Percentiles rank a stretch among this genome's conserved stretches.
These are phyloP conservation scores for Croton setiger DNA, from an alignment of 441 rosid species.

Conservation along the genomic window DNA sequence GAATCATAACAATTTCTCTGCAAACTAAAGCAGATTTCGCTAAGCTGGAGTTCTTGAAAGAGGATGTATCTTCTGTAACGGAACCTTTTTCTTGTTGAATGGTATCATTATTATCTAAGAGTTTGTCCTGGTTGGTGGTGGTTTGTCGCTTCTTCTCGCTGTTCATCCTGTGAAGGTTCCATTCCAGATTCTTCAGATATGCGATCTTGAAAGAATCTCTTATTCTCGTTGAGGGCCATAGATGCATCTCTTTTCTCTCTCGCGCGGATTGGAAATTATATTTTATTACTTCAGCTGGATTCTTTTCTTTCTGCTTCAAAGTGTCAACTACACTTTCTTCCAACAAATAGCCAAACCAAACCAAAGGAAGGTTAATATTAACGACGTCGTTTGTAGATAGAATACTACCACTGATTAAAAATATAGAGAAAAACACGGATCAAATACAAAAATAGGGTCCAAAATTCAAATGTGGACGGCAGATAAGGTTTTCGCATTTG, in stretches of 20 bases:
- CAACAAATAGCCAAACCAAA: no score
- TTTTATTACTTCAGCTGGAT: neutral
- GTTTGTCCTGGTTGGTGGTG: slow-evolving; percentile 29
- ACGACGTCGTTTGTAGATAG: no score
- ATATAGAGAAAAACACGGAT: no score
- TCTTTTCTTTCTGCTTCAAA: no score
- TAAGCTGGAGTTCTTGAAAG: slow-evolving; percentile 14
- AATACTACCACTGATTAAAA: no score
- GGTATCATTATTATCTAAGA: slow-evolving; percentile 25
- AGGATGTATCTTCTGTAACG: slow-evolving; percentile 13
- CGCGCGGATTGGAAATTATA: neutral
- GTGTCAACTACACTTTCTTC: no score
- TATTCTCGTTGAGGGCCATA: slow-evolving; percentile 70
- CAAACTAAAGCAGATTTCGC: slow-evolving; percentile 26
- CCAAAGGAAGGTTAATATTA: no score
- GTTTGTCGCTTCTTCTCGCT: slow-evolving; percentile 42
- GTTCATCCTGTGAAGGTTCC: slow-evolving; percentile 54
- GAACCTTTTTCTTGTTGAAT: slow-evolving; percentile 9
- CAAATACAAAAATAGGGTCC: no score
- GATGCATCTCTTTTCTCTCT: slow-evolving; percentile 42
- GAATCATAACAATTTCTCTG: slow-evolving; percentile 43
- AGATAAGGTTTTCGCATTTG: no score
- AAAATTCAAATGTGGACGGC: no score
- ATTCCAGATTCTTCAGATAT: slow-evolving; percentile 42
- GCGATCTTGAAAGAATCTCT: slow-evolving; percentile 69